These are phyloP conservation scores for Talaromyces verruculosus DNA, from an alignment of 2,329 filamentous ascomycete species.

Conservation along the genomic window DNA sequence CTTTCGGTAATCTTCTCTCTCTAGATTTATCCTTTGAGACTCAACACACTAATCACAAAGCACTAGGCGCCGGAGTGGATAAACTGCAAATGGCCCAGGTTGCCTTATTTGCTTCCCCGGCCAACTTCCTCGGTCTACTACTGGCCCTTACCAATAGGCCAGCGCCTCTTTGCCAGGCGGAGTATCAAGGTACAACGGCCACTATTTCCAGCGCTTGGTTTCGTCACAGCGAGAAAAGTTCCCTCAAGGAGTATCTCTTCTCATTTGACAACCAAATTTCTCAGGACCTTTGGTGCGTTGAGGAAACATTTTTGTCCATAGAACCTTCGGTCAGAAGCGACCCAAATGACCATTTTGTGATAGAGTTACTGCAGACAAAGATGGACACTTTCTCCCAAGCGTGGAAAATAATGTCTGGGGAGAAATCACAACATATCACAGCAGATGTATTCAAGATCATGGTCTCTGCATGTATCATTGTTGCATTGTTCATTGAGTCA, in stretches of 20 bases:
- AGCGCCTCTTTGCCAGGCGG: slow-evolving; percentile 28
- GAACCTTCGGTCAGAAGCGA: slow-evolving; percentile 32
- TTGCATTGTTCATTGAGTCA: slow-evolving; percentile 39
- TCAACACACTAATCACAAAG: slow-evolving; percentile 20
- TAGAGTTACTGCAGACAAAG: slow-evolving; percentile 50
- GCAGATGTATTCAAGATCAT: slow-evolving; percentile 52
- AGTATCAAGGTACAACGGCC: slow-evolving; percentile 31
- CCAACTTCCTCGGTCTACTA: slow-evolving; percentile 69
- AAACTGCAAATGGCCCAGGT: slow-evolving; percentile 64
- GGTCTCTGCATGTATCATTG: slow-evolving; percentile 50
- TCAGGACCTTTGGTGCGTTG: slow-evolving; percentile 30
- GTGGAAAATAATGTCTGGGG: slow-evolving; percentile 45
- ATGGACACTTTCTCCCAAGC: slow-evolving; percentile 46
- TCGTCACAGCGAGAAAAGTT: slow-evolving; percentile 39
- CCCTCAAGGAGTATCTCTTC: slow-evolving; percentile 53
- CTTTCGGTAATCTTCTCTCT: slow-evolving; percentile 61
- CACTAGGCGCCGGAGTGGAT: slow-evolving; percentile 60
- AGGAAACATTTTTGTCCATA: slow-evolving; percentile 26
- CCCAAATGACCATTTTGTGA: slow-evolving; percentile 38
- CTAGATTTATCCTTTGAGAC: background rate
- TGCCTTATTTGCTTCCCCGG: slow-evolving; percentile 62
- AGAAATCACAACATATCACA: slow-evolving; percentile 49
- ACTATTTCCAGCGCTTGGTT: slow-evolving; percentile 43
- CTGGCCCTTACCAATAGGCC: slow-evolving; percentile 64
- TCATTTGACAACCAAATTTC: slow-evolving; percentile 31